These are phyloP conservation scores for Caryopteris hybrid DNA, from an alignment of 305 asterid species.

Conservation along the genomic window DNA sequence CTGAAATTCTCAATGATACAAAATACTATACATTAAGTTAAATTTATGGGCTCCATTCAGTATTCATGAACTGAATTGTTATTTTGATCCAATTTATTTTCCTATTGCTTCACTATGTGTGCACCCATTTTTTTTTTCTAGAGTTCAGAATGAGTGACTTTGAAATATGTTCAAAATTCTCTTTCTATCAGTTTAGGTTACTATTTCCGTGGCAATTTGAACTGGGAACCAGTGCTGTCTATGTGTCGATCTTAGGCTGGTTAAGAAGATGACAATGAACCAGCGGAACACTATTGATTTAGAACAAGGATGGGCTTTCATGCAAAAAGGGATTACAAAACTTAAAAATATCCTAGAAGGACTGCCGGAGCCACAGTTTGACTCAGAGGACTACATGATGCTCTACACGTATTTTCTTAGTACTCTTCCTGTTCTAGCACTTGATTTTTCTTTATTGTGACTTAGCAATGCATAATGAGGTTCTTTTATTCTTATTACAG, in stretches of 20 bases:
- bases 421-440: not conserved
- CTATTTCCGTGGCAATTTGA: slow-evolving; percentile 13
- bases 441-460: not conserved
- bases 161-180: not conserved
- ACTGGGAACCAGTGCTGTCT: slow-evolving; percentile 6
- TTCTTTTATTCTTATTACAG: slow-evolving; percentile 34
- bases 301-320: slow-evolving; percentile 74
- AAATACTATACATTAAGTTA: too few species aligned
- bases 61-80: not conserved
- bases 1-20: too few species aligned
- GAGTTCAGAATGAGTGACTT: not conserved
- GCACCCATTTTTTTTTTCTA: not conserved
- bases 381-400: slow-evolving; percentile 76
- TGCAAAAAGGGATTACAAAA: slow-evolving; percentile 74
- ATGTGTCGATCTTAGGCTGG: not conserved
- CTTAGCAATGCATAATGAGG: not conserved
- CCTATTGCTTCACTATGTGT: not conserved
- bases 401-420: slow-evolving; percentile 59
- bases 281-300: slow-evolving; percentile 57
- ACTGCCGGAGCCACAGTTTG: slow-evolving; percentile 72
- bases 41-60: too few species aligned
- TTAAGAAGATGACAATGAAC: slow-evolving; percentile 42
- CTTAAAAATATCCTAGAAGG: slow-evolving; percentile 73
- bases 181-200: slow-evolving; percentile 1
- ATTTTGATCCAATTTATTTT: not conserved